phyloP scores from a whole-genome alignment of 345 rosid genomes.

The Eucalyptus grandis region DNA sequence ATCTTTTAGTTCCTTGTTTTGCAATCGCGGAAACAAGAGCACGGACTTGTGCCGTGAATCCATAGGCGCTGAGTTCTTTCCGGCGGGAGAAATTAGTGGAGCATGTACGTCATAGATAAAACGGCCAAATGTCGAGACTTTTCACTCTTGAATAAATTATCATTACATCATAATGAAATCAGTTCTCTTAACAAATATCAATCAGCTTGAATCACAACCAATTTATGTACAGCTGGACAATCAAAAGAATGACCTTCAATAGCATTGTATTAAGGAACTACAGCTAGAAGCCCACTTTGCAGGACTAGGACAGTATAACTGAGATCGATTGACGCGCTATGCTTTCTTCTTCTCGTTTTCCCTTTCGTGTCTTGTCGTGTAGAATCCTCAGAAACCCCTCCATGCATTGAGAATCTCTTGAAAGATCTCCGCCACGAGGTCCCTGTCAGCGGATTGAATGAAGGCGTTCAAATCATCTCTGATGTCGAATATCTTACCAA shows the following conservation, averaged over 20 bases:
- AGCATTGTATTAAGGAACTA: neutral
- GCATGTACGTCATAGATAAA: neutral
- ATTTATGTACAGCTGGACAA: neutral
- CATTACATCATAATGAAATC: neutral
- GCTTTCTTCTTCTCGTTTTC: neutral
- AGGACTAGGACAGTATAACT: neutral
- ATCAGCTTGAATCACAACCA: neutral
- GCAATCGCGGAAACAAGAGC: neutral
- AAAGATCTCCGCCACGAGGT: slow-evolving; percentile 71
- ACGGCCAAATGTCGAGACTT: neutral
- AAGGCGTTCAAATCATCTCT: slow-evolving; percentile 66
- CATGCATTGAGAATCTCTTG: slow-evolving; percentile 74
- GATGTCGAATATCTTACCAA: slow-evolving; percentile 85
- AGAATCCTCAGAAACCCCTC: slow-evolving; percentile 66
- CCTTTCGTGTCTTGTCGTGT: neutral
- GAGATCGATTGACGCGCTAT: neutral
- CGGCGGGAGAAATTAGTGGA: neutral
- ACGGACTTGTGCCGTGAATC: neutral
- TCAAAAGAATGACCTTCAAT: neutral
- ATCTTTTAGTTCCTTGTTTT: neutral
- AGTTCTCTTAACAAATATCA: neutral
- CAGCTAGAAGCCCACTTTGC: neutral
- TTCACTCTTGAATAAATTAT: neutral
- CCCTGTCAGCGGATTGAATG: slow-evolving; percentile 73
- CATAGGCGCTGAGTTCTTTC: neutral